Base-by-base conservation (phyloP, 2,329 filamentous ascomycete genomes). In the Penicillium capsulatum region DNA sequence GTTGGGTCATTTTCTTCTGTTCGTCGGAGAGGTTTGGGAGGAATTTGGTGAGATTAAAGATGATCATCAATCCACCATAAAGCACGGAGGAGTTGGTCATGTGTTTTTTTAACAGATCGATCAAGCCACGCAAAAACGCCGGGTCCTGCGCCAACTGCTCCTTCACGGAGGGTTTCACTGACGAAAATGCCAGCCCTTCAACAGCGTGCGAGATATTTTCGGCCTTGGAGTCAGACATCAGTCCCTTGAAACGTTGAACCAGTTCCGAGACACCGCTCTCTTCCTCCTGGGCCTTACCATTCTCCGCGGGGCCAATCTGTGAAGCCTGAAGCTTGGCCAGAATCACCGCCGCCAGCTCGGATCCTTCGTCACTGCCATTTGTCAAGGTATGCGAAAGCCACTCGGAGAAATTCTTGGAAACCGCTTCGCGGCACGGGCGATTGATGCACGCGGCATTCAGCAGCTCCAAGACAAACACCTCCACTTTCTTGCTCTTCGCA, bases 391-490 rank as follows among this genome's bases (percentile, higher is more conserved):
- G 84, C 58, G 90, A 84, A 24, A 98, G 73, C 88, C 91, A 97
- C 40, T 86, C 81, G 20, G 79, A 73, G 63, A 91, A 95, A 59
- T 94, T 82, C 62, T 89, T 89, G 51, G 81, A 78, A 44, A 97
- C 85, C 7, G 85, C 84, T 50, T 90, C 85, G 15, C 92, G 80
- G 57, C 90, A 97, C 6, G 79, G 71, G 32, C 80, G 76, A 59
- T 94, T 86, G 65, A 95, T 86, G 65, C 89, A 96, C 5, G 91
- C 90, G 9, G 87, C 88, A 65, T 90, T 95, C 42, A 98, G 75
- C 68, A 98, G 80, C 58, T 96, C 86, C 51, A 98, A 67, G 33
- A 88, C 84, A 2, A 89, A 86, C 42, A 86, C 83, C 65, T 95
- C 89, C 15, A 97, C 84, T 55, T 87, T 87, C 51, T 79, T 77